Conservation (phyloP, 176 grass and related monocot species). For the Zizania latifolia region DNA sequence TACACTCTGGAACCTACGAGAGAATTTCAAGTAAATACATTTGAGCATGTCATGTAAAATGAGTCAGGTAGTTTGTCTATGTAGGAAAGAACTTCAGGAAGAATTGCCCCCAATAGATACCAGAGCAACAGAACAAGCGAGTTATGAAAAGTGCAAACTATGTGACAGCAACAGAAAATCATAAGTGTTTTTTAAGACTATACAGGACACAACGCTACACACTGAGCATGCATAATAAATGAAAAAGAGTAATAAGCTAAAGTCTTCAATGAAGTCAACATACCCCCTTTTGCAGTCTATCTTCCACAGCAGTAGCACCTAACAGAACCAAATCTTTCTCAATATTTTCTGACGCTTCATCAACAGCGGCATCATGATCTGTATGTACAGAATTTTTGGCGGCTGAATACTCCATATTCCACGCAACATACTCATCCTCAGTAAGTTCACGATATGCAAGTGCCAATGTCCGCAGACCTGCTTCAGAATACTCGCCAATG, state of each 20-base stretch:
- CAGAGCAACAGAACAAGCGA: background rate
- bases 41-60: background rate
- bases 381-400: slow-evolving; percentile 75
- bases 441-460: slow-evolving; percentile 79
- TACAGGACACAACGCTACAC: background rate
- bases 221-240: background rate
- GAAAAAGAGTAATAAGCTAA: background rate
- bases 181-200: background rate
- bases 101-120: background rate
- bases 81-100: background rate
- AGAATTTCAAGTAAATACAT: slow-evolving; percentile 1
- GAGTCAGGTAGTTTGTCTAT: background rate
- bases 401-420: slow-evolving; percentile 52
- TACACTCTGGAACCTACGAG: slow-evolving; percentile 88
- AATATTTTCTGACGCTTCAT: slow-evolving; percentile 60
- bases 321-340: slow-evolving; percentile 83
- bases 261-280: slow-evolving; percentile 3
- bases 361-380: slow-evolving; percentile 70
- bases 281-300: slow-evolving; percentile 88
- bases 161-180: background rate
- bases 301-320: slow-evolving; percentile 94
- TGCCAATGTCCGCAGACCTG: slow-evolving; percentile 76
- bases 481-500: slow-evolving; percentile 72
- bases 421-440: slow-evolving; percentile 59
- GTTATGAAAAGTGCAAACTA: background rate